Evolutionary conservation across 2,329 filamentous ascomycete genomes (phyloP).

Genomic region (Fusarium sp.): DNA sequence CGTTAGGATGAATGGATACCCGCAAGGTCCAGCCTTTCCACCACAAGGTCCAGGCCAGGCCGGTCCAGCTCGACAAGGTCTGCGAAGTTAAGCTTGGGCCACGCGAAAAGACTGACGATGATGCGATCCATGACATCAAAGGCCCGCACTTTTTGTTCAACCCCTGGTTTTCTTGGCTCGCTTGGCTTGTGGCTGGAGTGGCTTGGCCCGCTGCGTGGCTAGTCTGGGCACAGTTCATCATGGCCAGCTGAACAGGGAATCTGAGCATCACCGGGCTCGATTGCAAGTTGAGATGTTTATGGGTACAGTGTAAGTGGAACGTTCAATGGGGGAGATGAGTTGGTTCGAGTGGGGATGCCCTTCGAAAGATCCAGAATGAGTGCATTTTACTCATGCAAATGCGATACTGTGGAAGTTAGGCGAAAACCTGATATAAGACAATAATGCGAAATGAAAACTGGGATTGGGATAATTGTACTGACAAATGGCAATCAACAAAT

Average conservation of each 20-base stretch:
- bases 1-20: constrained; percentile 16
- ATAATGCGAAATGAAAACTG: constrained; percentile 14
- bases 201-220: constrained; percentile 33
- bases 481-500: neutral
- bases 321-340: constrained; percentile 7
- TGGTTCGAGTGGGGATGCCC: constrained; percentile 22
- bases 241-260: constrained; percentile 44
- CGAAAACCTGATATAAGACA: constrained; percentile 24
- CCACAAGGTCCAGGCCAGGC: constrained; percentile 3
- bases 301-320: constrained; percentile 27
- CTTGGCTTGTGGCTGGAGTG: constrained; percentile 39
- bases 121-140: constrained; percentile 47
- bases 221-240: constrained; percentile 35
- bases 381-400: constrained; percentile 8
- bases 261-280: neutral
- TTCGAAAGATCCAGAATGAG: constrained; percentile 5
- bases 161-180: constrained; percentile 34
- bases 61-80: constrained; percentile 39
- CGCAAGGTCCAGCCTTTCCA: constrained; percentile 1
- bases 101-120: constrained; percentile 22
- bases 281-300: constrained; percentile 9
- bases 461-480: neutral
- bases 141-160: constrained; percentile 22
- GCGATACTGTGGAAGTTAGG: constrained; percentile 11
- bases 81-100: constrained; percentile 23